phyloP scores from a whole-genome alignment of 2,329 filamentous ascomycete species.

The Claviceps capensis region DNA sequence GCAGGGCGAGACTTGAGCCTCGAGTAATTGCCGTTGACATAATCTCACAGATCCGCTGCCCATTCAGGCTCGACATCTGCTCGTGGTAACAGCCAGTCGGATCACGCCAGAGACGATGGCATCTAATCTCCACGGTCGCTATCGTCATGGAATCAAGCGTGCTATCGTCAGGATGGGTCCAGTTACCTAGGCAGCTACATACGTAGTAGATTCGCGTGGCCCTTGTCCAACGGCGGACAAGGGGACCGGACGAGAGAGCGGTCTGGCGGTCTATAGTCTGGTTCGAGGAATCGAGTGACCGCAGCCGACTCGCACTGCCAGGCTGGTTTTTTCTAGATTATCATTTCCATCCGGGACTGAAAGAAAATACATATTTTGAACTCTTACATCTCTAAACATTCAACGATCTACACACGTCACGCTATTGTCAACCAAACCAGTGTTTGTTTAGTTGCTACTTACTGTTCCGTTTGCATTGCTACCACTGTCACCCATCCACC shows the following conservation, averaged over 20 bases:
- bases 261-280: conserved; percentile 4
- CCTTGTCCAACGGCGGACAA: conserved; percentile 4
- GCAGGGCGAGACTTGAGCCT: background rate
- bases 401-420: conserved; percentile 2
- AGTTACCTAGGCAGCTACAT: background rate
- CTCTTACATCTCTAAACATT: conserved; percentile 3
- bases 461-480: conserved; percentile 1
- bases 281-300: conserved; percentile 10
- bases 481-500: background rate
- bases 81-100: conserved; percentile 7
- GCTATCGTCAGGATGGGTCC: conserved; percentile 4
- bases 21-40: background rate
- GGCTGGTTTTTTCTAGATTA: background rate
- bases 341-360: background rate
- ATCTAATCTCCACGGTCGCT: conserved; percentile 1
- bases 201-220: background rate
- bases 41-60: background rate
- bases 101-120: background rate
- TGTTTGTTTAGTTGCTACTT: conserved; percentile 2
- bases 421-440: conserved; percentile 5
- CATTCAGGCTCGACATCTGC: conserved; percentile 6
- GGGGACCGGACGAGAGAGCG: conserved; percentile 3
- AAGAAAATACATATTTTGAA: background rate
- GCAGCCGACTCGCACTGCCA: conserved; percentile 17
- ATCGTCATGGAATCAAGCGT: conserved; percentile 2